Percentiles rank a stretch among this genome's conserved stretches.
These are phyloP conservation scores for Aureobasidium leucospermi DNA, from an alignment of 2,329 filamentous ascomycete species.

Conservation along the genomic window DNA sequence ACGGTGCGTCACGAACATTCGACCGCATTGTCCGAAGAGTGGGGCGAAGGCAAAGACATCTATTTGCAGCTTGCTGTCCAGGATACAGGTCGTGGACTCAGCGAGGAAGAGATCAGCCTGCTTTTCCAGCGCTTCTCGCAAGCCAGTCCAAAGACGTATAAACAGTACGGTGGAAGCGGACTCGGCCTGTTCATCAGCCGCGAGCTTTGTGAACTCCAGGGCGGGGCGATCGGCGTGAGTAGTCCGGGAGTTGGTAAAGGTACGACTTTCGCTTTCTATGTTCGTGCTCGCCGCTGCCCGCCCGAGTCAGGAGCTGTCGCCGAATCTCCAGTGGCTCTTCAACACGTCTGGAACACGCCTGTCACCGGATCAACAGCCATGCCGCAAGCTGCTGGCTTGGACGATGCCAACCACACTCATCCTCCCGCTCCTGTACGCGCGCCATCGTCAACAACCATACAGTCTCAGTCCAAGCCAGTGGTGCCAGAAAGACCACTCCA, in stretches of 20 bases:
- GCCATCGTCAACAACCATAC: not conserved
- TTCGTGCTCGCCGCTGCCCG: constrained; percentile 25
- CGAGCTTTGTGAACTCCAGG: constrained; percentile 60
- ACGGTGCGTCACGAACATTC: constrained; percentile 14
- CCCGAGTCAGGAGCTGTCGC: not conserved
- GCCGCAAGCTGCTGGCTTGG: constrained; percentile 12
- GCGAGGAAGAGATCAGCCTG: constrained; percentile 29
- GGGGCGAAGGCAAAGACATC: constrained; percentile 30
- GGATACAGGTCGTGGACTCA: constrained; percentile 32
- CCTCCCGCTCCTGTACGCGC: not conserved
- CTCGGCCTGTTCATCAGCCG: constrained; percentile 62
- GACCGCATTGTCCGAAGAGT: constrained; percentile 23
- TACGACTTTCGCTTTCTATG: constrained; percentile 60
- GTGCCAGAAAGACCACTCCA: constrained; percentile 21
- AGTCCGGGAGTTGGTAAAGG: constrained; percentile 48
- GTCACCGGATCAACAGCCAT: constrained; percentile 15
- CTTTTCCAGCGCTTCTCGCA: constrained; percentile 64
- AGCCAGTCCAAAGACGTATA: constrained; percentile 57
- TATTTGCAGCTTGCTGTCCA: constrained; percentile 30
- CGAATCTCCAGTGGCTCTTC: not conserved
- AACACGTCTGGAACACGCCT: constrained; percentile 9
- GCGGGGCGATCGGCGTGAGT: constrained; percentile 58
- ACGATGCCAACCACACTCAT: not conserved
- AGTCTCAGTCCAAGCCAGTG: not conserved
- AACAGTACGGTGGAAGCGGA: constrained; percentile 61